A percentile compares a stretch with the other conserved stretches of the same genome.
These are phyloP conservation scores for Mycena venus DNA, from an alignment of 768 basidiomycete species.

Conservation along the genomic window DNA sequence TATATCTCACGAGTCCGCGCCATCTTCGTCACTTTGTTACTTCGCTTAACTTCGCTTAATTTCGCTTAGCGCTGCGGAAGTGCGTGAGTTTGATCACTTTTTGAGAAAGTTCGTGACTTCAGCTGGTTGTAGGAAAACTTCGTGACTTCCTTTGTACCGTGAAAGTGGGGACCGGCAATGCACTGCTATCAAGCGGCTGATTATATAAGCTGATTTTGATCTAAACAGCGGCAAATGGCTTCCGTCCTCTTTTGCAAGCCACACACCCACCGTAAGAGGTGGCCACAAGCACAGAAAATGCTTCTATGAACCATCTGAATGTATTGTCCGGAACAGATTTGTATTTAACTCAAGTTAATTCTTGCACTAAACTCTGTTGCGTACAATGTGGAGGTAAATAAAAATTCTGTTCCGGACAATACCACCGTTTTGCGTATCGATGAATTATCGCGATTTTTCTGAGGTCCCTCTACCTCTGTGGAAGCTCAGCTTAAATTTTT, in stretches of 20 bases:
- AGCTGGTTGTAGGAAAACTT: too few species aligned
- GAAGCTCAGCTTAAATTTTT: background rate
- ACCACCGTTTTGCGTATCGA: background rate
- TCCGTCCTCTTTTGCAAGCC: too few species aligned
- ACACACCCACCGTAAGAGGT: background rate
- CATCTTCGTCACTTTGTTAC: too few species aligned
- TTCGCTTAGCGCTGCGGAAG: too few species aligned
- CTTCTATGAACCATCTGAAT: background rate
- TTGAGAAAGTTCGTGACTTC: too few species aligned
- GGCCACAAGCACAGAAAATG: background rate
- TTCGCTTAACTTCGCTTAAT: too few species aligned
- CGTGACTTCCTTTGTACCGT: too few species aligned
- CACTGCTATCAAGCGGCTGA: background rate
- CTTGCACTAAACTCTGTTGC: too few species aligned
- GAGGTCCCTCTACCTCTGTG: background rate
- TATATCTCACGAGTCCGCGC: too few species aligned
- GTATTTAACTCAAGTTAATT: too few species aligned
- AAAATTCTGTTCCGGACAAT: slow-evolving; percentile 5
- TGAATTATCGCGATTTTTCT: background rate
- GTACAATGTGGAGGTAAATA: too few species aligned
- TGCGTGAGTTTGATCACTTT: too few species aligned
- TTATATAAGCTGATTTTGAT: slow-evolving; percentile 1
- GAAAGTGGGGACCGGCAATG: slow-evolving; percentile 11
- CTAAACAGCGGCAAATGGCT: background rate
- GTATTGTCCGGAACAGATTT: slow-evolving; percentile 12